phyloP scores from a whole-genome alignment of 495 filamentous ascomycete genomes.

The Podospora anserina region DNA sequence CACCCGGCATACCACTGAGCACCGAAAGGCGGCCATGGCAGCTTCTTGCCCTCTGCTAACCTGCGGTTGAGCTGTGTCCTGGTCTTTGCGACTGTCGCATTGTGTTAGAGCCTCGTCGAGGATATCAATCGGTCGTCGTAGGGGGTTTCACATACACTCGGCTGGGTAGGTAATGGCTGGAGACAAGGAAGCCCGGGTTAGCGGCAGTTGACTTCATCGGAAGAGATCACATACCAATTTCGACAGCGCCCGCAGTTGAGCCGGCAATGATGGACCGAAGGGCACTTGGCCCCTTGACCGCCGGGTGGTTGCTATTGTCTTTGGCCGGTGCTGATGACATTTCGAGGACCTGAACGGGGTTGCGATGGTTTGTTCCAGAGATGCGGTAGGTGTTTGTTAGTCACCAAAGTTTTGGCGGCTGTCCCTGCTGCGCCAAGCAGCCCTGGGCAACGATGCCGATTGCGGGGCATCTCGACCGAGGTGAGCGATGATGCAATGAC shows the following conservation, averaged over 20 bases:
- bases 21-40: slow-evolving; percentile 95
- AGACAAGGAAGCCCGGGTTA: slow-evolving; percentile 14
- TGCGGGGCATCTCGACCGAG: slow-evolving; percentile 6
- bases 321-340: slow-evolving; percentile 33
- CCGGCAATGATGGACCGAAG: slow-evolving; percentile 86
- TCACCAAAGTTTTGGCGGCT: slow-evolving; percentile 6
- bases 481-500: slow-evolving; percentile 2
- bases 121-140: slow-evolving; percentile 14
- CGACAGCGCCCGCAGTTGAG: slow-evolving; percentile 85
- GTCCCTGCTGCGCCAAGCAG: slow-evolving; percentile 4
- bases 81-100: slow-evolving; percentile 75
- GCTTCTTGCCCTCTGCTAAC: slow-evolving; percentile 73
- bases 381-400: background rate
- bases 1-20: slow-evolving; percentile 96
- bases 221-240: slow-evolving; percentile 64
- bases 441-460: slow-evolving; percentile 2
- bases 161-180: slow-evolving; percentile 96
- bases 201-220: slow-evolving; percentile 8
- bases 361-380: background rate
- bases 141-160: slow-evolving; percentile 62
- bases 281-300: slow-evolving; percentile 64
- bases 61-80: slow-evolving; percentile 88
- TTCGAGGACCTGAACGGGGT: background rate
- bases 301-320: slow-evolving; percentile 28
- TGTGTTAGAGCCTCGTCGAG: slow-evolving; percentile 16